phyloP scores from a whole-genome alignment of 352 stramenopile genomes.

The Phytopythium vexans region DNA sequence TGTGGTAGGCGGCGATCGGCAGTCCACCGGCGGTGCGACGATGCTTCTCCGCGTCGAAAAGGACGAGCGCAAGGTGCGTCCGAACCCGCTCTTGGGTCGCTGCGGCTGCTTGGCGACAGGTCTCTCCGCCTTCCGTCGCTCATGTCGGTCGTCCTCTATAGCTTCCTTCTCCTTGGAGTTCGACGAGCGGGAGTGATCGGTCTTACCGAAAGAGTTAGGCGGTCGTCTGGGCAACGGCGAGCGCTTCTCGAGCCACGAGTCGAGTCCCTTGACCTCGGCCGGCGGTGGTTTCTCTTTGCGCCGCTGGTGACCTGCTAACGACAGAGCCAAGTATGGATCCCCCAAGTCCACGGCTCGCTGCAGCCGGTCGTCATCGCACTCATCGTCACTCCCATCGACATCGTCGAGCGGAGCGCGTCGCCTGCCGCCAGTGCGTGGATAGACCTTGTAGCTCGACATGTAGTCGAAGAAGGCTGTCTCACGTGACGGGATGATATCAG shows the following conservation, averaged over 20 bases:
- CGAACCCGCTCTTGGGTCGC: slow-evolving; percentile 26
- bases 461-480: slow-evolving; percentile 46
- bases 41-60: slow-evolving; percentile 10
- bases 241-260: slow-evolving; percentile 34
- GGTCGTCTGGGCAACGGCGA: slow-evolving; percentile 9
- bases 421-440: slow-evolving; percentile 14
- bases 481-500: slow-evolving; percentile 41
- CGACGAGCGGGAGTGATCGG: slow-evolving; percentile 7
- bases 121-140: neutral
- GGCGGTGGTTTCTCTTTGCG: slow-evolving; percentile 5
- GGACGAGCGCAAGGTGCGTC: slow-evolving; percentile 5
- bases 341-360: too few relatives aligned
- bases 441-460: slow-evolving; percentile 59
- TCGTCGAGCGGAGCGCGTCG: neutral
- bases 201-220: slow-evolving; percentile 7
- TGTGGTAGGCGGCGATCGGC: neutral
- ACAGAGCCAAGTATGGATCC: too few relatives aligned
- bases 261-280: slow-evolving; percentile 30
- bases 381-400: slow-evolving; percentile 3
- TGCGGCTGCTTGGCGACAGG: neutral
- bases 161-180: slow-evolving; percentile 14
- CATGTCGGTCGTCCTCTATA: neutral
- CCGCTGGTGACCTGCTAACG: neutral
- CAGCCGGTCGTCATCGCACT: slow-evolving; percentile 1
- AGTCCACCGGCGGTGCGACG: neutral